Base-by-base conservation (phyloP, 495 filamentous ascomycete species). In the Neurospora sp. region DNA sequence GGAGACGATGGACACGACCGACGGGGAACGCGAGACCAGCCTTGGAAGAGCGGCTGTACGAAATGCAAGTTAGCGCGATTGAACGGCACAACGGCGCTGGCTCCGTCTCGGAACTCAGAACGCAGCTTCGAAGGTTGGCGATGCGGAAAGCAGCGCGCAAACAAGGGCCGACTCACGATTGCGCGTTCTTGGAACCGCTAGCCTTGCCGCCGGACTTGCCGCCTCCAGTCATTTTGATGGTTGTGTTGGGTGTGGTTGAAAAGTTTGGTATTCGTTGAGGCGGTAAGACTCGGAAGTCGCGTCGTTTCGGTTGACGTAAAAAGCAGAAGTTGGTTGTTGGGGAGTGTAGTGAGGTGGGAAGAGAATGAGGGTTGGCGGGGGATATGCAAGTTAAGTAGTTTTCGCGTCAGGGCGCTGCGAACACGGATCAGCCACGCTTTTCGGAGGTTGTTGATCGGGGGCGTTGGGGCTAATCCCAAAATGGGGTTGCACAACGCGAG, bases 171-270 rank as follows among this genome's bases (percentile, higher is more conserved):
- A 90, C 92, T 88, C 86, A 98, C 94, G 94, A 97, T 89, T 98
- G 94, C 75, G 94, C 89, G 88, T 91, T 96, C 92, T 98, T 98
- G 89, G 89, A 90, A 85, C 93, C 92, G 86, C 91, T 93, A 87
- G 94, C 93, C 90, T 98, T 98, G 90, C 94, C 94, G 85, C 94
- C 94, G 82, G 94, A 98, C 87, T 98, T 98, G 87, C 94, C 93
- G 87, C 91, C 91, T 85, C 90, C 90, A 93, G 94, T 97, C 94
- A 98, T 98, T 91, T 94, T 97, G 91, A 89, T 82, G 71, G 82
- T 78, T 83, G 78, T 71, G 69, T 79, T 81, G 79, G 75, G 78
- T 82, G 76, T 71, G 61, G 59, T 77, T 70, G 71, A 76, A 74
- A 77, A 69, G 73, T 20, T 61, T 12, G 70, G 14, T 39, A 61